Evolutionary conservation across 768 basidiomycete species (phyloP), one percentile per base, ranked within the genome.

Genomic region (Podaxis sp.): DNA sequence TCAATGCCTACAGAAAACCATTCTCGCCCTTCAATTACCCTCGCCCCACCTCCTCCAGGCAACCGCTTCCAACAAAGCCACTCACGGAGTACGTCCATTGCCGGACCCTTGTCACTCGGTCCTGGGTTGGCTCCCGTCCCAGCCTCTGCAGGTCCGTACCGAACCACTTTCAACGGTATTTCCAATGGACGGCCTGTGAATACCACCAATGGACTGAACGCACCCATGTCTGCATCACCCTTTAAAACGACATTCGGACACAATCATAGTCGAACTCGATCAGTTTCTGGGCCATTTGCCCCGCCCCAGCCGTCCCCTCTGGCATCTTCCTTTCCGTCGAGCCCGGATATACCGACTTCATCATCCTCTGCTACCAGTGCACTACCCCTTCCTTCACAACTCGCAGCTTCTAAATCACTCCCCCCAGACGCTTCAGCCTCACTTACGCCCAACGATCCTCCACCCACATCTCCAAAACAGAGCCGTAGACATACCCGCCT

Each of bases 401-500:
- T 65, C 74, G 8, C 70, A 67, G 49, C 72, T 71, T 69, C 69
- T 30, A 60, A 66, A 26, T 70, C 72, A 2, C 64, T 63, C n/a
- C 60, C 71, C 24, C 49, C 58, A 30, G 55, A 66, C 62, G 40
- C 58, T 33, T 40, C 63, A n/a, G 41, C 56, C 26, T 50, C 60
- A 56, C 26, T 62, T 44, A 33, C 36, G 60, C 64, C 60, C 62
- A 56, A 52, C 58, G 37, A 65, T 44, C 64, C 58, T 62, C 64
- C 37, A 67, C 67, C 73, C 66, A 60, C 72, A 64, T 63, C 66
- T 17, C 40, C 69, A 4, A 67, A 70, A 41, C 72, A 78, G 40
- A 64, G 58, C 36, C 74, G 77, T 15, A 74, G 80, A n/a, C 93
- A 95, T 73, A 75, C 85, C 3, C 84, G 93, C 2, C 78, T 96